phyloP scores from a whole-genome alignment of 805 yeast species.

The Sugiyamaella mastotermitis region DNA sequence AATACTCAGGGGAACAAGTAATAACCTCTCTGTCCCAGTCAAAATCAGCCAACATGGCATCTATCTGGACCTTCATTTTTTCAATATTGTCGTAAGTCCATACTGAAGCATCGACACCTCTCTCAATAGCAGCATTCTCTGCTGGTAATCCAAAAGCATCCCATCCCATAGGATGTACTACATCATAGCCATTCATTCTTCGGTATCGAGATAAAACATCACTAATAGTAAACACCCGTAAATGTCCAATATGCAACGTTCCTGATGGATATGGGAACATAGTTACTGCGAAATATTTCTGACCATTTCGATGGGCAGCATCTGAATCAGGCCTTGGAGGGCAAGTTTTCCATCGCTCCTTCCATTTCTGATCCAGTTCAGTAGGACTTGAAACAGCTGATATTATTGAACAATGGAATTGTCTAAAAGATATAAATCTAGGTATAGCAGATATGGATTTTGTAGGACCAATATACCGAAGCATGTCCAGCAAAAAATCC shows the following conservation, averaged over 20 bases:
- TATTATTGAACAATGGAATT: no score
- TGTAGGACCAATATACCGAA: no score
- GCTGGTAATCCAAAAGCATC: slow-evolving; percentile 99
- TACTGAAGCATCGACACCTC: slow-evolving; percentile 65
- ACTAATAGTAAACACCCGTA: slow-evolving; percentile 85
- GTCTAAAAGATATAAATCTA: no score
- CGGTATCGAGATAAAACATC: slow-evolving; percentile 78
- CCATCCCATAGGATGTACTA: slow-evolving; percentile 98
- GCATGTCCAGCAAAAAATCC: no score
- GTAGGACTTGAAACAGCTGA: no score
- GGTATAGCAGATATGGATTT: no score
- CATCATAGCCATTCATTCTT: slow-evolving; percentile 67
- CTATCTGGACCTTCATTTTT: slow-evolving; percentile 82
- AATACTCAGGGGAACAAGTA: slow-evolving; percentile 82
- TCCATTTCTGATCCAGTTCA: slow-evolving; percentile 28
- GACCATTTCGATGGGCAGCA: slow-evolving; percentile 3
- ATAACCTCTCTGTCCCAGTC: slow-evolving; percentile 91
- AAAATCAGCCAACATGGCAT: slow-evolving; percentile 71
- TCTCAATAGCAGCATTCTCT: slow-evolving; percentile 93
- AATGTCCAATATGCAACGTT: slow-evolving; percentile 84
- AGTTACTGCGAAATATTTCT: slow-evolving; percentile 56
- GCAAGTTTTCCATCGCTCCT: slow-evolving; percentile 20
- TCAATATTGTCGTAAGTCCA: slow-evolving; percentile 84
- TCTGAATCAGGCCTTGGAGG: slow-evolving; percentile 12
- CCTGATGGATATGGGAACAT: slow-evolving; percentile 99